These are phyloP conservation scores for Candida sp. DNA, from an alignment of 1,139 yeast genomes.

Conservation along the genomic window DNA sequence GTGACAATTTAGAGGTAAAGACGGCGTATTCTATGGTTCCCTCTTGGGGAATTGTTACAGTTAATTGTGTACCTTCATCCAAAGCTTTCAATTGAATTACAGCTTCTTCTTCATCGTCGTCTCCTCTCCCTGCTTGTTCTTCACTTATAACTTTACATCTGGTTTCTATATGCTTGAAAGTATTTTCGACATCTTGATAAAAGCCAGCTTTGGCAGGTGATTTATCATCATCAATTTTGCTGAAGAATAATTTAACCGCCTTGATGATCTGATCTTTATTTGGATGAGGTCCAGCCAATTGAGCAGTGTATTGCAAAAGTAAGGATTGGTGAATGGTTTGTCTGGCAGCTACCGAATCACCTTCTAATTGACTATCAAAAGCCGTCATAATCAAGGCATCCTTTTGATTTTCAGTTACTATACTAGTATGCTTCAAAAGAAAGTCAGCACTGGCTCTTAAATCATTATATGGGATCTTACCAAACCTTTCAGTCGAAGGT, in stretches of 20 bases:
- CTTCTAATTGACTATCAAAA: constrained; percentile 74
- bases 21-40: constrained; percentile 52
- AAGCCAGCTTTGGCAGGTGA: constrained; percentile 69
- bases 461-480: constrained; percentile 51
- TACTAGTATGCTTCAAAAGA: constrained; percentile 58
- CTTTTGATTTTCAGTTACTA: constrained; percentile 80
- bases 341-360: constrained; percentile 48
- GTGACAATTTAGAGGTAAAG: constrained; percentile 54
- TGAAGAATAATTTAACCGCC: constrained; percentile 69
- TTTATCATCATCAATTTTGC: constrained; percentile 50
- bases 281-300: constrained; percentile 46
- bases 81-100: constrained; percentile 84
- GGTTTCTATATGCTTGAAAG: constrained; percentile 65
- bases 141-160: constrained; percentile 68
- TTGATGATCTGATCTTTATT: constrained; percentile 33
- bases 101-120: constrained; percentile 57
- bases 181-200: constrained; percentile 66
- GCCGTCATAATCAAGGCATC: constrained; percentile 94
- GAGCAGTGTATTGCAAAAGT: constrained; percentile 72
- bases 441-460: constrained; percentile 48
- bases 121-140: constrained; percentile 37
- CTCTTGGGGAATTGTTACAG: constrained; percentile 67
- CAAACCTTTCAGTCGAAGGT: constrained; percentile 66
- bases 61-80: constrained; percentile 77
- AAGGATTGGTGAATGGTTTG: constrained; percentile 78